These are phyloP conservation scores for Pulveroboletus ravenelii DNA, from an alignment of 768 basidiomycete species.

Conservation along the genomic window DNA sequence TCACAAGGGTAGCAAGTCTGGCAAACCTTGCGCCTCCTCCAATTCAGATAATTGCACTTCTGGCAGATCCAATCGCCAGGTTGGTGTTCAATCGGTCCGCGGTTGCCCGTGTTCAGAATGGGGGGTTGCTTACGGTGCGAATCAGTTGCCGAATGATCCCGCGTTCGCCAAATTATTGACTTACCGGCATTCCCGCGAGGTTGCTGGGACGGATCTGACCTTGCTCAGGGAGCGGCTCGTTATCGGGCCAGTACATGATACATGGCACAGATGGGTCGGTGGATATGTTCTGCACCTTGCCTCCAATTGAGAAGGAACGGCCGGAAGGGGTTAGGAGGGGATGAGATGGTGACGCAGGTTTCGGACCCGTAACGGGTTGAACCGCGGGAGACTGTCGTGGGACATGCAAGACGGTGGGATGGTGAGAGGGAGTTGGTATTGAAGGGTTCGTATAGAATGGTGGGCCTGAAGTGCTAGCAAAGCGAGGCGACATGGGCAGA, in stretches of 20 bases:
- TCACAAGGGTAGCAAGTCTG: constrained; percentile 83
- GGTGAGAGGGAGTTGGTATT: constrained; percentile 31
- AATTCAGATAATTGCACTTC: constrained; percentile 85
- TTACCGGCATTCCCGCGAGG: constrained; percentile 51
- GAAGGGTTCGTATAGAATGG: constrained; percentile 15
- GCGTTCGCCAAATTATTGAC: constrained; percentile 10
- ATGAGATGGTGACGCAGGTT: constrained; percentile 44
- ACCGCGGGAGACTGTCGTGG: constrained; percentile 27
- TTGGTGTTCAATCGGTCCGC: constrained; percentile 83
- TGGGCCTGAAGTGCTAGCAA: constrained; percentile 13
- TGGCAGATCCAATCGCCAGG: constrained; percentile 80
- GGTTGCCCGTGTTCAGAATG: constrained; percentile 84
- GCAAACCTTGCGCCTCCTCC: constrained; percentile 84
- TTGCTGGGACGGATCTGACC: constrained; percentile 68
- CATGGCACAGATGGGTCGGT: constrained; percentile 67
- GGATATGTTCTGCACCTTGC: constrained; percentile 77
- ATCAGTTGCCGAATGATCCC: constrained; percentile 1
- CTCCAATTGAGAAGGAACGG: constrained; percentile 68
- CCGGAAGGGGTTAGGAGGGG: constrained; percentile 82
- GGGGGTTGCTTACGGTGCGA: constrained; percentile 58
- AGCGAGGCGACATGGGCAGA: constrained; percentile 25
- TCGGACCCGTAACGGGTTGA: constrained; percentile 22
- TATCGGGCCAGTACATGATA: constrained; percentile 89
- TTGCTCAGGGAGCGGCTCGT: constrained; percentile 76
- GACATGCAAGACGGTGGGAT: constrained; percentile 19